A percentile compares a stretch with the other conserved stretches of the same genome.
Evolutionary conservation across 2,329 filamentous ascomycete species (phyloP).

Genomic region (Podosphaera xanthii): DNA sequence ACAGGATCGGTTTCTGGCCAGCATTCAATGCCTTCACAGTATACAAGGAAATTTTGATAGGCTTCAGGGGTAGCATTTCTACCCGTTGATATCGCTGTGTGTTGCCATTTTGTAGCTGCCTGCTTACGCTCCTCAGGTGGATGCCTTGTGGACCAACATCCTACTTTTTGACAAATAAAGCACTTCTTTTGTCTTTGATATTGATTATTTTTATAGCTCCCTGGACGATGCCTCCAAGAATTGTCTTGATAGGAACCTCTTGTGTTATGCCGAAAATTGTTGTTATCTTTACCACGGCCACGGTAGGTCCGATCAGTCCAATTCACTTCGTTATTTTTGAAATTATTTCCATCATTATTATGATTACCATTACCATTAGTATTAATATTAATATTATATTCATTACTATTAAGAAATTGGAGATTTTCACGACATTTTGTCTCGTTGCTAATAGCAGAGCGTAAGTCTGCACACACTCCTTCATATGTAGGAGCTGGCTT

Average conservation of each 20-base stretch:
- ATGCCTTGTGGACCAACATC: background rate
- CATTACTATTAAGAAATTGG: no score
- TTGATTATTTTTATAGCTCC: background rate
- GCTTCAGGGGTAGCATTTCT: background rate
- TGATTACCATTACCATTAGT: no score
- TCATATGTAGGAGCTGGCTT: background rate
- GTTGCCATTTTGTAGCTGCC: background rate
- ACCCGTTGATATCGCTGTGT: background rate
- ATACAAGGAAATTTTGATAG: background rate
- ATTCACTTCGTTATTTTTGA: no score
- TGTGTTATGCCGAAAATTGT: background rate
- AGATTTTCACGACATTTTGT: background rate
- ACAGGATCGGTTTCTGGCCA: background rate
- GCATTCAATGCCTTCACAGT: background rate
- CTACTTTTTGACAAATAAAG: background rate
- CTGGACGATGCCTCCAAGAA: background rate
- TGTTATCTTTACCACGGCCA: no score
- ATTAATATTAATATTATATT: no score
- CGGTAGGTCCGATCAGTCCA: no score
- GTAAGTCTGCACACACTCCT: background rate
- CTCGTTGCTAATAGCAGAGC: background rate
- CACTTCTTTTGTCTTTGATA: constrained; percentile 1
- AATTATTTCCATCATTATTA: no score
- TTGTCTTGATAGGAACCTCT: background rate
- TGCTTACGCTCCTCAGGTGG: background rate